Conservation (phyloP, 202 grass and related monocot genomes). For the Panicum hallii region DNA sequence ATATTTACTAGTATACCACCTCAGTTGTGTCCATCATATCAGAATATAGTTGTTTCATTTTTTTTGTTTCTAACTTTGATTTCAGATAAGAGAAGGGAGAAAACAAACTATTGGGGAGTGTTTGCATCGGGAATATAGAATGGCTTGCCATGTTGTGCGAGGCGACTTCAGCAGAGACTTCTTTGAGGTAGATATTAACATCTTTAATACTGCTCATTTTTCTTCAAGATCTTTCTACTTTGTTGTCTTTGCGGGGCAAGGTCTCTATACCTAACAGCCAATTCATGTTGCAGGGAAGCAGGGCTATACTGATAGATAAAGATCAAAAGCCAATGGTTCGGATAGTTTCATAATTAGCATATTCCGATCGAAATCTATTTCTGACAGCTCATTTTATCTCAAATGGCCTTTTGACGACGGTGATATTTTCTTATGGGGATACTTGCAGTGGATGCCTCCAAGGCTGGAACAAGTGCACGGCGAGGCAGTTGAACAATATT, state of each 20-base stretch:
- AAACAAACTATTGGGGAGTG: constrained; percentile 73
- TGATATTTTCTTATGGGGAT: constrained; percentile 8
- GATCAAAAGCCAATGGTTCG: constrained; percentile 84
- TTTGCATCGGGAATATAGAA: constrained; percentile 79
- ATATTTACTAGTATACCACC: neutral
- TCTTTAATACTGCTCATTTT: neutral
- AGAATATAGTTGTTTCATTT: neutral
- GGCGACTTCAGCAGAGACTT: constrained; percentile 86
- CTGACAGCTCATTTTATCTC: neutral
- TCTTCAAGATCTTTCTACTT: neutral
- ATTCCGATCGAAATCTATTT: neutral
- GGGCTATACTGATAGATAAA: constrained; percentile 86
- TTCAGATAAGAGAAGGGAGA: constrained; percentile 88
- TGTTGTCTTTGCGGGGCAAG: neutral
- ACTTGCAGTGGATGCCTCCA: constrained; percentile 80
- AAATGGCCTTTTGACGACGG: neutral
- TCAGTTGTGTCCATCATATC: too few species aligned
- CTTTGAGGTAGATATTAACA: constrained; percentile 65
- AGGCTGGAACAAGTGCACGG: constrained; percentile 69
- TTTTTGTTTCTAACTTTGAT: neutral
- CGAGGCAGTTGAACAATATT: constrained; percentile 59
- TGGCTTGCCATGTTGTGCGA: constrained; percentile 76
- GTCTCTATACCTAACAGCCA: constrained; percentile 20
- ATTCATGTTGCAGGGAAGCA: constrained; percentile 66
- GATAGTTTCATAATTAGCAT: constrained; percentile 4